These are phyloP conservation scores for Fusarium siculi DNA, from an alignment of 2,329 filamentous ascomycete genomes.

Conservation along the genomic window DNA sequence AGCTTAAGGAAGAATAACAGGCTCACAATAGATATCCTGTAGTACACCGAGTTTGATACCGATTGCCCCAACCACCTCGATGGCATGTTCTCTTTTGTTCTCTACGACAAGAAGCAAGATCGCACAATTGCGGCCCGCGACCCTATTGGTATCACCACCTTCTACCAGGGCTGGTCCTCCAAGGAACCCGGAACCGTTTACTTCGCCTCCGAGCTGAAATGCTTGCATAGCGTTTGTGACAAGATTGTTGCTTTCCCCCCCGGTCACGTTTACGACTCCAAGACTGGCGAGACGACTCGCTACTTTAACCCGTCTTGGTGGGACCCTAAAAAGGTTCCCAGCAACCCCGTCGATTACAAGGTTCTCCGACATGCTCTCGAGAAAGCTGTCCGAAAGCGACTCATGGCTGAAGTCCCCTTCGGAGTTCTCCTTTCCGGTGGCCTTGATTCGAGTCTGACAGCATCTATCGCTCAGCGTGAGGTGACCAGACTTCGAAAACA, in stretches of 20 bases:
- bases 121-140: constrained; percentile 93
- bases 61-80: constrained; percentile 94
- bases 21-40: constrained; percentile 22
- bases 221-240: constrained; percentile 91
- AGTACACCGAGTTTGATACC: constrained; percentile 93
- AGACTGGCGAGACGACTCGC: constrained; percentile 82
- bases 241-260: constrained; percentile 94
- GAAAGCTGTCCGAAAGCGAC: constrained; percentile 90
- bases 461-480: constrained; percentile 94
- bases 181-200: constrained; percentile 85
- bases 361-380: constrained; percentile 84
- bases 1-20: neutral
- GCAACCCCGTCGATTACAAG: constrained; percentile 85
- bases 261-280: constrained; percentile 95
- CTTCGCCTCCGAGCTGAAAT: constrained; percentile 98
- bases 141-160: constrained; percentile 95
- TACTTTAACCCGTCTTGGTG: constrained; percentile 96
- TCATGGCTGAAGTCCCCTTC: constrained; percentile 99
- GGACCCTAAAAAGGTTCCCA: constrained; percentile 82
- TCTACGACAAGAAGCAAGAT: constrained; percentile 95
- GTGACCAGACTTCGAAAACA: constrained; percentile 79
- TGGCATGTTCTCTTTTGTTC: constrained; percentile 99
- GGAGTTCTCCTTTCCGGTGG: constrained; percentile 95
- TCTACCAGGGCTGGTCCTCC: constrained; percentile 94
- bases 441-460: constrained; percentile 93